Evolutionary conservation across 257 asterid species (phyloP), one percentile per base, ranked within the genome.

Genomic region (Penstemon davidsonii): DNA sequence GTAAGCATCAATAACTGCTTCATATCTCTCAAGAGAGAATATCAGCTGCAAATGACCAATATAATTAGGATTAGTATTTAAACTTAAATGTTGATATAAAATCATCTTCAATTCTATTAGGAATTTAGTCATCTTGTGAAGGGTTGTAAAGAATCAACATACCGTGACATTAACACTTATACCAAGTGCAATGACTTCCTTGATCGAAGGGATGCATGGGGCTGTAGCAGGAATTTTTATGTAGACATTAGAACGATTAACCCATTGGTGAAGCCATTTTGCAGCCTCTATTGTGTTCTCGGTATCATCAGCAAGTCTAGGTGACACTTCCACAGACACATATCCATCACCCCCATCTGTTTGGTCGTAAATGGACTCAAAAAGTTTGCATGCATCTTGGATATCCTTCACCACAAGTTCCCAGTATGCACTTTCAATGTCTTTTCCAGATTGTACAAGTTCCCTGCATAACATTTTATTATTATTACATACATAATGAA

Each of bases 281-380:
- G 99, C 98, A 74, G 98, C 95, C 71, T 91, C 88, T 39, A 86
- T 79, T 58, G 99, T 91, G 57, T 87, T 90, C 54, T 83, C 85
- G 66, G 99, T 89, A 79, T 94, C 98, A 63, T 94, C 96, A 57
- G 99, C 99, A 57, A 91, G 99, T 74, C 77, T 69, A 12, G 99
- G 99, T 73, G 99, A 91, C 68, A 94, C 99, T 82, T 94, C 99
- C 39, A 94, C 99, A n/a, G 99, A 94, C 62, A 94, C 99, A 49
- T 94, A 94, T 69, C 99, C 99, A 79, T 94, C 99, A 11, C 73
- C 98, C 7, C 86, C 99, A 74, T 91, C 90, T 13, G 99, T 87
- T 73, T 89, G 77, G 69, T 94, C 88, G 69, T 91, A 94, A 69
- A 94, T 89, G 52, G 87, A 62, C 86, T 94, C 98, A 71, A 94